Conservation (phyloP, 2,329 filamentous ascomycete species). For the Chlorencoelia australis region DNA sequence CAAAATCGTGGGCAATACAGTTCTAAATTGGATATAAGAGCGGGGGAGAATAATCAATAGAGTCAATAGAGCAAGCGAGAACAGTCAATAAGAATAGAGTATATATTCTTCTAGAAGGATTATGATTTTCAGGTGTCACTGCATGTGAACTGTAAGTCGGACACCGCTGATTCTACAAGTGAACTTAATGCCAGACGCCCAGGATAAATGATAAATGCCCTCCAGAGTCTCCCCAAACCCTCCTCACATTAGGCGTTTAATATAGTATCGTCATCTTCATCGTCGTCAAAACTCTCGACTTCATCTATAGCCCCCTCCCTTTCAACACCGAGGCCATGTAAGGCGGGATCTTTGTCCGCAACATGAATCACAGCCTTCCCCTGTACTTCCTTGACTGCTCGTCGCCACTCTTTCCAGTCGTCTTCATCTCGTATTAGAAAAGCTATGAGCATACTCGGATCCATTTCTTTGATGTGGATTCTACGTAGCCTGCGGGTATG, state of each 20-base stretch:
- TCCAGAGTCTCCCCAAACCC: no score
- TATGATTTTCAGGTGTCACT: no score
- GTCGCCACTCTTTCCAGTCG: constrained; percentile 79
- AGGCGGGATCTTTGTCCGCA: constrained; percentile 55
- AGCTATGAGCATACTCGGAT: constrained; percentile 94
- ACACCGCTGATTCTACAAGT: no score
- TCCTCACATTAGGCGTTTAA: constrained; percentile 13
- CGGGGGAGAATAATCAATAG: no score
- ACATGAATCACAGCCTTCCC: constrained; percentile 83
- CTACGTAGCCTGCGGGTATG: constrained; percentile 79
- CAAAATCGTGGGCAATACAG: neutral
- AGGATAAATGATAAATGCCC: no score
- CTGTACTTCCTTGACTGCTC: constrained; percentile 61
- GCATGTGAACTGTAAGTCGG: no score
- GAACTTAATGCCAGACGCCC: no score
- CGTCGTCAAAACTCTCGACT: constrained; percentile 79
- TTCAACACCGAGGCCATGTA: constrained; percentile 43
- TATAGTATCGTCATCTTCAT: constrained; percentile 38
- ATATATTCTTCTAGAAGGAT: no score
- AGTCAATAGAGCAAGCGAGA: no score
- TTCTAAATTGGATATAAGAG: no score
- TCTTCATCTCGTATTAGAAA: constrained; percentile 75
- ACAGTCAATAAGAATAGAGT: no score
- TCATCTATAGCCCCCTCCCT: constrained; percentile 73
- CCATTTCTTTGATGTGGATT: constrained; percentile 84